phyloP scores from a whole-genome alignment of 2,329 filamentous ascomycete species.

The Aspergillus cejpii region DNA sequence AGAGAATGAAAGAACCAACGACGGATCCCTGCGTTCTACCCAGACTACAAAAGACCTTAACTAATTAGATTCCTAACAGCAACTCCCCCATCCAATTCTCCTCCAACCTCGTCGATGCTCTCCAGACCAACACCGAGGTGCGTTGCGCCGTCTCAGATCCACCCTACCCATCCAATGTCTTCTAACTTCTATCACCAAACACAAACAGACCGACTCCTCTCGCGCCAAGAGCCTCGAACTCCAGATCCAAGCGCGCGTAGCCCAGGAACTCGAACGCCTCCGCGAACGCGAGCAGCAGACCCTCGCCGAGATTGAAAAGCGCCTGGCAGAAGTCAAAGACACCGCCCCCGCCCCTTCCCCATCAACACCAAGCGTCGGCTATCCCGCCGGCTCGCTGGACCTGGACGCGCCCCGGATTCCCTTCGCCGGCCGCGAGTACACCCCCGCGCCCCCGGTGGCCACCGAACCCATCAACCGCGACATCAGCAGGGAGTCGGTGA shows the following conservation, averaged over 20 bases:
- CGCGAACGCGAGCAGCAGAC: constrained; percentile 62
- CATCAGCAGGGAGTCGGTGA: constrained; percentile 48
- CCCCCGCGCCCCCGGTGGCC: constrained; percentile 17
- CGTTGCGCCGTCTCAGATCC: constrained; percentile 15
- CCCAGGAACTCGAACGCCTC: constrained; percentile 74
- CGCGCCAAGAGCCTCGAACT: constrained; percentile 78
- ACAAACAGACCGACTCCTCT: constrained; percentile 75
- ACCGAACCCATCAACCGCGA: constrained; percentile 35
- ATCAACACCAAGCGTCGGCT: constrained; percentile 16
- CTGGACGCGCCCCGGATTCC: constrained; percentile 41
- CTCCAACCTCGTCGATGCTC: constrained; percentile 69
- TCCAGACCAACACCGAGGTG: constrained; percentile 84
- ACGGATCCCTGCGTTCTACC: neutral
- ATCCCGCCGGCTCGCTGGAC: constrained; percentile 28
- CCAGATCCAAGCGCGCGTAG: constrained; percentile 79
- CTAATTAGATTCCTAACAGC: constrained; percentile 23
- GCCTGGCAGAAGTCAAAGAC: constrained; percentile 42
- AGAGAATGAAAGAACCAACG: no score
- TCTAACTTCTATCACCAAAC: constrained; percentile 4
- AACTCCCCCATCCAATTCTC: constrained; percentile 62
- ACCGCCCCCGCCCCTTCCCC: constrained; percentile 24
- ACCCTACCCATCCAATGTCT: neutral
- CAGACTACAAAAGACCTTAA: constrained; percentile 4
- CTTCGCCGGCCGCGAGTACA: constrained; percentile 37
- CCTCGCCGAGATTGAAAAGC: constrained; percentile 62